A percentile compares a stretch with the other conserved stretches of the same genome.
Conservation (phyloP, 2,329 filamentous ascomycete genomes). For the Talaromyces sp. region DNA sequence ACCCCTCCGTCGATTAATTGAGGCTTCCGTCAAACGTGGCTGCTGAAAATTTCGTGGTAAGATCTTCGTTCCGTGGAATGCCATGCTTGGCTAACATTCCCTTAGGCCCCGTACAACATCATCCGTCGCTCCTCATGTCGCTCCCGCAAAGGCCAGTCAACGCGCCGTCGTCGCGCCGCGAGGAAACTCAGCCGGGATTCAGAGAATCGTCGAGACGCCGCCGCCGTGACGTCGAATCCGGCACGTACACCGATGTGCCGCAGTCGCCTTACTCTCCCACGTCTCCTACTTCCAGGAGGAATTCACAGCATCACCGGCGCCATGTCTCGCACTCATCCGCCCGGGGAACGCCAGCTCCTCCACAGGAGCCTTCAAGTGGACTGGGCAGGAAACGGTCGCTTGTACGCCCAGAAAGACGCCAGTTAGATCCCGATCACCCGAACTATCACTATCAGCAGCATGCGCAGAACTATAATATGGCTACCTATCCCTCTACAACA, state of each 20-base stretch:
- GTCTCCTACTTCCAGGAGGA: conserved; percentile 40
- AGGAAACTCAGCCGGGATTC: conserved; percentile 57
- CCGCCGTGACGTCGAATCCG: conserved; percentile 66
- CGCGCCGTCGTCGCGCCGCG: conserved; percentile 51
- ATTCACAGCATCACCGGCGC: conserved; percentile 5
- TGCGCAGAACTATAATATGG: conserved; percentile 88
- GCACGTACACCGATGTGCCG: conserved; percentile 37
- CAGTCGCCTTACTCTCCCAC: conserved; percentile 31
- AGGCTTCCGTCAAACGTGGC: background rate
- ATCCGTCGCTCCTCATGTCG: conserved; percentile 37
- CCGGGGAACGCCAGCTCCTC: background rate
- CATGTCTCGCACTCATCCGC: conserved; percentile 11
- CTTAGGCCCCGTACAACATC: conserved; percentile 9
- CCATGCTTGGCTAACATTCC: conserved; percentile 10
- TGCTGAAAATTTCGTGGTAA: conserved; percentile 7
- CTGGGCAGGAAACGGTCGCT: conserved; percentile 73
- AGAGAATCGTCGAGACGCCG: conserved; percentile 65
- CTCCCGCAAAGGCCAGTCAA: conserved; percentile 59
- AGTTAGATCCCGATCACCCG: conserved; percentile 79
- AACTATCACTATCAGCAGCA: conserved; percentile 96
- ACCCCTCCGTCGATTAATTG: background rate
- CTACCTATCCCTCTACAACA: conserved; percentile 81
- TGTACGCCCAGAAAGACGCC: conserved; percentile 80
- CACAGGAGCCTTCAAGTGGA: background rate
- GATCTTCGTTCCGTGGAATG: conserved; percentile 11